Evolutionary conservation across 2,329 filamentous ascomycete species (phyloP).

Genomic region (Elsinoe ampelina): DNA sequence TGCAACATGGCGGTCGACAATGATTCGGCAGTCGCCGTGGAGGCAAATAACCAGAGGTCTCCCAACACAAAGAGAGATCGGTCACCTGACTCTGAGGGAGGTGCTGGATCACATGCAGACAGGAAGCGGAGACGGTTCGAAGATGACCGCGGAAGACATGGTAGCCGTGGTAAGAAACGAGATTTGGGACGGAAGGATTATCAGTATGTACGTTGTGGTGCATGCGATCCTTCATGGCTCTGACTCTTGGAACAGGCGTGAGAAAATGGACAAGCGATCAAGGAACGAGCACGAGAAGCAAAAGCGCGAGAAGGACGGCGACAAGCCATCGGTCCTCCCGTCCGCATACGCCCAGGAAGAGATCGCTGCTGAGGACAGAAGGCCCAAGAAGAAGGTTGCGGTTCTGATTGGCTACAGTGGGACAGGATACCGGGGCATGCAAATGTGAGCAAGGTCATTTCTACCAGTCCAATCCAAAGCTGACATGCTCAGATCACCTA

Average conservation of each 20-base stretch:
- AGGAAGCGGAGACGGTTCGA: conserved; percentile 18
- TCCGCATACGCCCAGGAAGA: conserved; percentile 63
- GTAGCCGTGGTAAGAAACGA: conserved; percentile 44
- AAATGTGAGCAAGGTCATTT: conserved; percentile 48
- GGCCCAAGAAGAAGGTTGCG: conserved; percentile 91
- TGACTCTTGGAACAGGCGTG: conserved; percentile 30
- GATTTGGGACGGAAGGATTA: conserved; percentile 59
- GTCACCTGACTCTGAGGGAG: neutral
- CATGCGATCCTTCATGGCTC: too few relatives aligned
- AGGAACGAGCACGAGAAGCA: conserved; percentile 37
- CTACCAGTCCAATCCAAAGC: neutral
- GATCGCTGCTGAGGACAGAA: conserved; percentile 75
- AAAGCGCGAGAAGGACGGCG: conserved; percentile 35
- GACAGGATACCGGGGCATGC: conserved; percentile 95
- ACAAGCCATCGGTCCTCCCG: conserved; percentile 41
- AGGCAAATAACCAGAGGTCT: neutral
- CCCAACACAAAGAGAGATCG: neutral
- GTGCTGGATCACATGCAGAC: conserved; percentile 10
- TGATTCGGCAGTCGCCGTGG: conserved; percentile 3
- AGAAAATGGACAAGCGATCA: conserved; percentile 39
- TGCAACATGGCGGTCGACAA: conserved; percentile 10
- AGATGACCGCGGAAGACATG: conserved; percentile 27
- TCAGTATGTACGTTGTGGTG: conserved; percentile 41
- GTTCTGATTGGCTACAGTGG: conserved; percentile 93
- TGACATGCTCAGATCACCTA: conserved; percentile 18